Conservation (phyloP, 2,329 filamentous ascomycete genomes). For the Akanthomyces uredinophilus region DNA sequence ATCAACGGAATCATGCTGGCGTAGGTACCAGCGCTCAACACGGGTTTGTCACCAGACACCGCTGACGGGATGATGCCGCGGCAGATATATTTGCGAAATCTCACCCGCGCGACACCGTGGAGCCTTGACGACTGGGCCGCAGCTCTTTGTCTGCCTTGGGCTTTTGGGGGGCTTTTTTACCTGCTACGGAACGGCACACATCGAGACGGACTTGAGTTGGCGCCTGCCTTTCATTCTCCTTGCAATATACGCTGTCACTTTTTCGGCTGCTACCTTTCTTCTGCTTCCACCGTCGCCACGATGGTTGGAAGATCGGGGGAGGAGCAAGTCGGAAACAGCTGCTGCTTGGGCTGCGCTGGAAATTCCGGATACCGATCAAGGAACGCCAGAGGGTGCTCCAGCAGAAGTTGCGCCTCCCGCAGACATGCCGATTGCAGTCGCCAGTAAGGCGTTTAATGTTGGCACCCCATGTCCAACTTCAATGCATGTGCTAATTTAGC, state of each 20-base stretch:
- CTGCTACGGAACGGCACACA: slow-evolving; percentile 49
- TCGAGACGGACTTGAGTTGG: slow-evolving; percentile 48
- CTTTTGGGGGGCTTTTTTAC: slow-evolving; percentile 54
- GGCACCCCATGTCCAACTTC: neutral
- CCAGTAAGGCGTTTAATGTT: neutral
- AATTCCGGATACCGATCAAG: slow-evolving; percentile 37
- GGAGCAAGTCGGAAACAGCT: slow-evolving; percentile 38
- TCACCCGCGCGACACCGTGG: slow-evolving; percentile 47
- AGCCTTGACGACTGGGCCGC: slow-evolving; percentile 45
- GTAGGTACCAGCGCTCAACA: slow-evolving; percentile 41
- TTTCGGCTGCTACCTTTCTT: slow-evolving; percentile 38
- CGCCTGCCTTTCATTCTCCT: slow-evolving; percentile 50
- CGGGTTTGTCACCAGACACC: neutral
- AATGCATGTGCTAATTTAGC: neutral
- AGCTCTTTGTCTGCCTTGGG: slow-evolving; percentile 46
- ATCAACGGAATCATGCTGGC: slow-evolving; percentile 50
- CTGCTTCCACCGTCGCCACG: slow-evolving; percentile 51
- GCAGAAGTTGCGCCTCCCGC: slow-evolving; percentile 20
- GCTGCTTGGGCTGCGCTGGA: slow-evolving; percentile 39
- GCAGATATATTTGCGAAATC: slow-evolving; percentile 55
- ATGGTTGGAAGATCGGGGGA: slow-evolving; percentile 49
- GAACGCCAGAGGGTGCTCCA: slow-evolving; percentile 40
- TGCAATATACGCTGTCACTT: slow-evolving; percentile 24
- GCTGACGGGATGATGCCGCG: neutral
- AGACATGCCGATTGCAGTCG: neutral